Base-by-base conservation (phyloP, 139 green algal genomes). In the Chlorella sp. region DNA sequence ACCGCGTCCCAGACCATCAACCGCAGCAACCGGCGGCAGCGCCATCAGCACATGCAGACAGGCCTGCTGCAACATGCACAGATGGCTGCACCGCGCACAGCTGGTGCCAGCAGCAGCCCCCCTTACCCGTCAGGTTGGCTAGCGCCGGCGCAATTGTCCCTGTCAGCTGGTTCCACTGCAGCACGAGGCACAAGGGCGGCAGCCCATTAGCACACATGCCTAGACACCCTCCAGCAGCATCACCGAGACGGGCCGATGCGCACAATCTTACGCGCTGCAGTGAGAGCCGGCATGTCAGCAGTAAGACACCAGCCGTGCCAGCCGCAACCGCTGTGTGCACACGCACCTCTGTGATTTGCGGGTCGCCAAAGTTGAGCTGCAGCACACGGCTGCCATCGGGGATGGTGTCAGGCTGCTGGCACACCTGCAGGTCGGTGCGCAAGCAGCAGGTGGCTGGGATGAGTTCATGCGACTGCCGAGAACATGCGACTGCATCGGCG, bases 301-400 rank as follows among this genome's bases (percentile, higher is more conserved):
- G n/a, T n/a, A n/a, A n/a, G n/a, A n/a, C n/a, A n/a, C n/a, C n/a
- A n/a, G n/a, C n/a, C n/a, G n/a, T n/a, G n/a, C n/a, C n/a, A n/a
- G n/a, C n/a, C n/a, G n/a, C n/a, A n/a, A n/a, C n/a, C n/a, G n/a
- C n/a, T n/a, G n/a, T n/a, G n/a, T n/a, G n/a, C n/a, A n/a, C n/a
- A n/a, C 51, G 51, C 51, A 60, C 51, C 14, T 83, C 1, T 20
- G 87, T 87, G 62, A 86, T 85, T 48, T 80, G 56, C 0, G 80
- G 40, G 56, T 83, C 74, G 0, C 89, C 89, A 65, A 92, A 76
- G 44, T 90, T 82, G 26, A 92, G 72, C 70, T 90, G 87, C 77
- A 90, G 80, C 11, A 90, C 87, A 7, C 87, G 70, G 22, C 14
- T 19, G n/a, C 60, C 38, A n/a, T 74, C 38, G 7, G 34, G 28